Conservation (phyloP, 441 rosid genomes). For the Theobroma grandiflorum region DNA sequence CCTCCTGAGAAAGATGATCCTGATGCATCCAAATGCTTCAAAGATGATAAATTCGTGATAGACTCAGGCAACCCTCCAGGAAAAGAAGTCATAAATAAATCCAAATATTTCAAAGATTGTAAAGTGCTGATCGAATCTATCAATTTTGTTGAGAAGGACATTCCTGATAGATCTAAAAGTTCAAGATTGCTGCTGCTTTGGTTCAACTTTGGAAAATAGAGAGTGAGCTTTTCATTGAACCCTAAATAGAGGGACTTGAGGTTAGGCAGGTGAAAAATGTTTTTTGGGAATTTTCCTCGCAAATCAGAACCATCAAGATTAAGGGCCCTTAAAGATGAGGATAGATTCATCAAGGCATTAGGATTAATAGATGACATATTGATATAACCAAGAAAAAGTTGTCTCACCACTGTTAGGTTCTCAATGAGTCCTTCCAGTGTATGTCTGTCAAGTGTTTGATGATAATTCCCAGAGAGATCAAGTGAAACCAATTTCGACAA, state of each 20-base stretch:
- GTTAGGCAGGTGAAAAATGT: constrained; percentile 35
- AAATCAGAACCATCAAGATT: background rate
- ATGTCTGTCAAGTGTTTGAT: background rate
- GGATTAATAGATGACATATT: constrained; percentile 5
- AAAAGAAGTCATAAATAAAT: constrained; percentile 4
- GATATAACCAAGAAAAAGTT: constrained; percentile 22
- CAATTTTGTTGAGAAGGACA: background rate
- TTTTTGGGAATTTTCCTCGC: constrained; percentile 29
- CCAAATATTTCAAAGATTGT: constrained; percentile 24
- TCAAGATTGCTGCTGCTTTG: too few relatives aligned
- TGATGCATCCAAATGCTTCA: too few relatives aligned
- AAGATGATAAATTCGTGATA: constrained; percentile 22
- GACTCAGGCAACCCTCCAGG: background rate
- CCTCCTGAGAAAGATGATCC: too few relatives aligned
- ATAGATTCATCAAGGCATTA: background rate
- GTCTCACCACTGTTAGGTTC: background rate
- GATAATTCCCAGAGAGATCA: background rate
- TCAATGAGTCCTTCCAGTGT: background rate
- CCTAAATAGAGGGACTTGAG: too few relatives aligned
- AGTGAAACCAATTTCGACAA: constrained; percentile 12
- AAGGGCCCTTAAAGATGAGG: constrained; percentile 21
- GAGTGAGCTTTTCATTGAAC: too few relatives aligned
- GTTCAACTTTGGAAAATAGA: too few relatives aligned
- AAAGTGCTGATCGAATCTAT: constrained; percentile 28
- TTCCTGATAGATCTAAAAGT: too few relatives aligned